Base-by-base conservation (phyloP, 441 rosid species). In the Arabidopsis hybrid region DNA sequence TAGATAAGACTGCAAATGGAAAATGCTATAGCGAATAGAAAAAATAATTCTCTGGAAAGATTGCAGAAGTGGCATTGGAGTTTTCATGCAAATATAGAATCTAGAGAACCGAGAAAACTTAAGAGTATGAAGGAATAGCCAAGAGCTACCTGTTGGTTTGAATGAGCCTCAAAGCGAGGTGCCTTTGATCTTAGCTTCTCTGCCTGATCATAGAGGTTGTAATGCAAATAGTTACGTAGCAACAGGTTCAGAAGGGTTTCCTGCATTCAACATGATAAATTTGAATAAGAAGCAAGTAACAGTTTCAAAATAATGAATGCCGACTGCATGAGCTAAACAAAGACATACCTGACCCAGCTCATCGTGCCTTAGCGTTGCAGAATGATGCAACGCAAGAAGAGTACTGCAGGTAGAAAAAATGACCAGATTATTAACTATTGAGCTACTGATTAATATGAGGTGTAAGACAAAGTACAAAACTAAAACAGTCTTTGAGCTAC, bases 121-220 rank as follows among this genome's bases (percentile, higher is more conserved):
- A 29, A 29, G 42, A 32, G 42, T 16, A 12, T 31, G 55, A 63
- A 60, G 16, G n/a, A 58, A 16, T n/a, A 42, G 62, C 12, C 8
- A 67, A 58, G 50, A 50, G 60, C 8, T 73, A 85, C 91, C 86
- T 86, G 91, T 74, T 83, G 88, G 71, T 84, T 89, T 17, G 89
- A 86, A 77, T 84, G 93, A 1, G 87, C 89, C 76, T 88, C 91
- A 85, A 86, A 88, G n/a, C 85, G 82, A 18, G 89, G 89, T 65
- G 86, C 91, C 76, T 89, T 87, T 26, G 88, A 86, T 45, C 91
- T 81, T 51, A 88, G 77, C 75, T 84, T 84, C 78, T 88, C 89
- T 36, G 89, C 93, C 59, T 87, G 93, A 67, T 84, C 93, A 56
- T 85, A 88, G 13, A 86, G 77, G 62, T 85, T 87, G 65, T 82